phyloP scores from a whole-genome alignment of 2,329 filamentous ascomycete species.

The Didymella pomorum region DNA sequence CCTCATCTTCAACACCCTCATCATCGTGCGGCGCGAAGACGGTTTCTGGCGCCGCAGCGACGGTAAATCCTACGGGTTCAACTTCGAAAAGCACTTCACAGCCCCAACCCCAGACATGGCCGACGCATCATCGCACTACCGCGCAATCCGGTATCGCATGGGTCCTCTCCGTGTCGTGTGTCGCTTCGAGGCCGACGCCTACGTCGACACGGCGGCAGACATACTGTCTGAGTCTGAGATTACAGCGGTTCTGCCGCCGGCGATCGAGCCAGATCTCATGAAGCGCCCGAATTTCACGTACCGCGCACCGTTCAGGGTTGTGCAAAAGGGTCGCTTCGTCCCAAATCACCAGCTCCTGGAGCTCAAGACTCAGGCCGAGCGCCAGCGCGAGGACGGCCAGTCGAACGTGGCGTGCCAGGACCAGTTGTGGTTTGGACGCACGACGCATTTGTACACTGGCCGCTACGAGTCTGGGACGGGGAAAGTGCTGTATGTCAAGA shows the following conservation, averaged over 20 bases:
- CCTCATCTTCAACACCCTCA: constrained; percentile 34
- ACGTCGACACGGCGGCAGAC: constrained; percentile 30
- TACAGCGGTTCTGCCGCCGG: constrained; percentile 7
- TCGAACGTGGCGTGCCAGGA: constrained; percentile 30
- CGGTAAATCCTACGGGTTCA: constrained; percentile 30
- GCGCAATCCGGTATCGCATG: constrained; percentile 40
- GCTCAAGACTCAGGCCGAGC: constrained; percentile 35
- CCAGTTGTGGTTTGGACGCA: constrained; percentile 46
- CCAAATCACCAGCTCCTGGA: constrained; percentile 36
- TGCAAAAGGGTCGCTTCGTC: constrained; percentile 38
- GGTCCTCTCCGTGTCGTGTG: constrained; percentile 36
- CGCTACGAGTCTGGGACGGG: constrained; percentile 28
- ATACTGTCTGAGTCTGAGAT: constrained; percentile 19
- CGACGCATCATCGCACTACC: constrained; percentile 42
- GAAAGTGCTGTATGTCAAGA: constrained; percentile 23
- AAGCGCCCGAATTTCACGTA: constrained; percentile 27
- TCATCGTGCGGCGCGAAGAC: constrained; percentile 38
- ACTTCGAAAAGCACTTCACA: constrained; percentile 42
- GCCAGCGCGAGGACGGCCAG: constrained; percentile 15
- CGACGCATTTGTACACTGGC: constrained; percentile 34
- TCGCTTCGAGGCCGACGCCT: constrained; percentile 43
- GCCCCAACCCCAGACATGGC: constrained; percentile 28
- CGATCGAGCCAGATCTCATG: constrained; percentile 9
- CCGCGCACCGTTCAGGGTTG: constrained; percentile 28
- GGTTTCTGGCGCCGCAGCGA: constrained; percentile 33